Conservation (phyloP, 331 rosid genomes). For the Acacia pycnantha region DNA sequence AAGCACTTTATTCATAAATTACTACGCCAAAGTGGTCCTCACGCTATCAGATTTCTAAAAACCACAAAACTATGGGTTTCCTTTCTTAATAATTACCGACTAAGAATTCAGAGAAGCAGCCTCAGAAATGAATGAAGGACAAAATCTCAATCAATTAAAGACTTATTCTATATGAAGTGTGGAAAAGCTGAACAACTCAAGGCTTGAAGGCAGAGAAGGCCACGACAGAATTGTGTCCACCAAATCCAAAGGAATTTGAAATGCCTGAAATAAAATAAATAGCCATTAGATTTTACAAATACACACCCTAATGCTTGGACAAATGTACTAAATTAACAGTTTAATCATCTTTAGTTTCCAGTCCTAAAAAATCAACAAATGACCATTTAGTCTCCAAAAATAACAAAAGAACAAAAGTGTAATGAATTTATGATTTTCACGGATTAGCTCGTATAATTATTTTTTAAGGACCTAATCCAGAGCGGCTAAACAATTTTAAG, state of each 20-base stretch:
- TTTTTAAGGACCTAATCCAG: background rate
- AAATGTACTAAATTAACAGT: background rate
- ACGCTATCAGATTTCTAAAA: conserved; percentile 23
- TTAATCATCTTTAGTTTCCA: background rate
- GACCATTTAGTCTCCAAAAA: background rate
- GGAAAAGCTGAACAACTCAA: conserved; percentile 48
- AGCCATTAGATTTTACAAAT: conserved; percentile 16
- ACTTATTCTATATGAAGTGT: conserved; percentile 42
- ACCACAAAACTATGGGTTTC: conserved; percentile 37
- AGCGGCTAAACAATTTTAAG: background rate
- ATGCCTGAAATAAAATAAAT: conserved; percentile 52
- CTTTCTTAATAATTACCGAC: conserved; percentile 21
- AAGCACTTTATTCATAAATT: conserved; percentile 20
- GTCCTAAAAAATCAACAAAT: background rate
- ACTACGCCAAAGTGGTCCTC: conserved; percentile 24
- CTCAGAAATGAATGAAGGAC: conserved; percentile 41
- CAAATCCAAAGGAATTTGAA: conserved; percentile 96
- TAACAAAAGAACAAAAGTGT: background rate
- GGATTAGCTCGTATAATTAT: background rate
- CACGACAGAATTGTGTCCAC: conserved; percentile 98
- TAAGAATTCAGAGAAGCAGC: conserved; percentile 38
- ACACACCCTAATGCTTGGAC: background rate
- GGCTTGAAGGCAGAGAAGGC: conserved; percentile 89
- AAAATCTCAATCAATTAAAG: conserved; percentile 43
- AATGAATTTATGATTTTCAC: background rate